Evolutionary conservation across 148 eudicot genomes (phyloP).

Genomic region (Pharnaceum exiguum): DNA sequence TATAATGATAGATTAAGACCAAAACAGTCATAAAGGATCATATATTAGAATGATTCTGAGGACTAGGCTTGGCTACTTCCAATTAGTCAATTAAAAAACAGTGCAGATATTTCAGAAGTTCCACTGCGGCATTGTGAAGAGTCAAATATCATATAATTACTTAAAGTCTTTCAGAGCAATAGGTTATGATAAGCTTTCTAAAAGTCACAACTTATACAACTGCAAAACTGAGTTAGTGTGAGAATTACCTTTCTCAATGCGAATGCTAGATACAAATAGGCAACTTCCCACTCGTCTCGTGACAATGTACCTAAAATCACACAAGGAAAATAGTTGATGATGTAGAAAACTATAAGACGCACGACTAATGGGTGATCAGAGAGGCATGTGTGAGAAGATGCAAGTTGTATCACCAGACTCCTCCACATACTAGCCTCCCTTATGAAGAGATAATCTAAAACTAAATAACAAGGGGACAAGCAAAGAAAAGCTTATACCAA

Average conservation of each 20-base stretch:
- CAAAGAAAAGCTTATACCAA: not conserved
- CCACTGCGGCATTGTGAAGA: too few relatives aligned
- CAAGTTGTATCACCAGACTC: not conserved
- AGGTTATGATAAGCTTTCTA: not conserved
- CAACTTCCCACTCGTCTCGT: conserved; percentile 96
- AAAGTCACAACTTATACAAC: not conserved
- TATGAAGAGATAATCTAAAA: too few relatives aligned
- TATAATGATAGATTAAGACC: too few relatives aligned
- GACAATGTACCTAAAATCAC: conserved; percentile 67
- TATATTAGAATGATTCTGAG: too few relatives aligned
- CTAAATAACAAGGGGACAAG: too few relatives aligned
- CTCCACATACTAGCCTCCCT: not conserved
- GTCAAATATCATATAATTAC: too few relatives aligned
- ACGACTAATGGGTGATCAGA: not conserved
- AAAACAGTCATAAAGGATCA: too few relatives aligned
- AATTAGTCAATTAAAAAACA: too few relatives aligned
- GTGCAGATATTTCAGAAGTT: too few relatives aligned
- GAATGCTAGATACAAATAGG: conserved; percentile 77
- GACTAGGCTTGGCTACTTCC: too few relatives aligned
- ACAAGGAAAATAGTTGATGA: not conserved
- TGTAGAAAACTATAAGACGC: not conserved
- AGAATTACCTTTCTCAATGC: conserved; percentile 77
- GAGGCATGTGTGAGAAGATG: not conserved
- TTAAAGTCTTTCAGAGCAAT: not conserved
- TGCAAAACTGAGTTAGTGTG: not conserved